phyloP scores from a whole-genome alignment of 2,329 filamentous ascomycete genomes.

The Pseudogymnoascus sp. region DNA sequence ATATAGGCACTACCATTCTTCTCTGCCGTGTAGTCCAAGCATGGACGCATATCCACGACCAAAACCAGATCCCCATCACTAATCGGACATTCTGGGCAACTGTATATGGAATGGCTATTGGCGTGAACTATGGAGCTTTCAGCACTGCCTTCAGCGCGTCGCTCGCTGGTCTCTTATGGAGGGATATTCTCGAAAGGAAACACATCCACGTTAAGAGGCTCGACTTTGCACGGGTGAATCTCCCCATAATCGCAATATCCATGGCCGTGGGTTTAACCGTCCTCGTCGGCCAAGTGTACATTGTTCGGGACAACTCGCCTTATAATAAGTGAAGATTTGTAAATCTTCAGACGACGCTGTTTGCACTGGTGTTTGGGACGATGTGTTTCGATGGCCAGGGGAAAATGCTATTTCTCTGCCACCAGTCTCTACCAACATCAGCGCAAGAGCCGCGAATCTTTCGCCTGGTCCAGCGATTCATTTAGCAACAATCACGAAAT shows the following conservation, averaged over 20 bases:
- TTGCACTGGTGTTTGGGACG: neutral
- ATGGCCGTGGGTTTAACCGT: constrained; percentile 57
- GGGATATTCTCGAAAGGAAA: constrained; percentile 60
- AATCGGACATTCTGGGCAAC: constrained; percentile 65
- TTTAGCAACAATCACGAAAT: neutral
- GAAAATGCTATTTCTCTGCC: neutral
- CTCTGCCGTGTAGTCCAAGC: constrained; percentile 61
- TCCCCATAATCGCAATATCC: constrained; percentile 60
- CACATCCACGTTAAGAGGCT: constrained; percentile 54
- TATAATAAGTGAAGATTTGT: constrained; percentile 7
- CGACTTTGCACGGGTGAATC: constrained; percentile 60
- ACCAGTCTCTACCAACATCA: neutral
- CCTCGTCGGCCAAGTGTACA: constrained; percentile 55
- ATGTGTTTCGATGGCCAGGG: neutral
- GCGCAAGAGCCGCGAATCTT: neutral
- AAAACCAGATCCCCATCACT: constrained; percentile 40
- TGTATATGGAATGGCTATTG: constrained; percentile 65
- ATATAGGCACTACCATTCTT: constrained; percentile 68
- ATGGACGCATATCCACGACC: constrained; percentile 52
- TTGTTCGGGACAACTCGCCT: constrained; percentile 37
- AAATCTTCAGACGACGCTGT: neutral
- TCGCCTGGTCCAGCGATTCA: neutral
- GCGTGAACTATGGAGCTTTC: constrained; percentile 68
- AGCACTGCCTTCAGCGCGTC: constrained; percentile 65
- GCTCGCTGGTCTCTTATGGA: constrained; percentile 62